Evolutionary conservation across 75 land plant species (phyloP), one percentile per base, ranked within the genome.

Genomic region (Chamaecyparis obtusa): DNA sequence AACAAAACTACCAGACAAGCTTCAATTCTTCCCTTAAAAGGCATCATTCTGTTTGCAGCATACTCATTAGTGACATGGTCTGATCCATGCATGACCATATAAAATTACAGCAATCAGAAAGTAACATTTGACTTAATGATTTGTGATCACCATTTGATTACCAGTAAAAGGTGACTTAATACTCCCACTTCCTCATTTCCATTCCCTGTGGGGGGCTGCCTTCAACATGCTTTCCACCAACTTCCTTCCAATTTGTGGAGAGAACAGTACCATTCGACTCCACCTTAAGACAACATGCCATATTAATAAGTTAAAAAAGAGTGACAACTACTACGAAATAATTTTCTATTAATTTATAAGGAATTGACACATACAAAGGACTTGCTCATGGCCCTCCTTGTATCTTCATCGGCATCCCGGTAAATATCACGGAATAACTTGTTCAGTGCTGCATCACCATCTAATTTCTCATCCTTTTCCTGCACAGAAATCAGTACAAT

Each of bases 381-480:
- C 88, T 98, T 98, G 55, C 89, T 90, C 99, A 98, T 98, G 44
- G 99, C 99, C 57, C 99, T 85, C 87, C 97, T 91, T 37, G 94
- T 92, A 88, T 98, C 99, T 86, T 98, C 99, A 89, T 98, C 99
- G 51, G 97, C 97, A 91, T 94, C 92, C 19, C 64, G 48, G 84
- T 96, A 98, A 43, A 98, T 95, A 54, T 93, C 97, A 9, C 92
- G 89, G 92, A 98, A 98, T 79, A 98, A 88, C 83, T 98, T 98
- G 93, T 98, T 98, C 78, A 96, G 84, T 19, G 97, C 99, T 48
- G 99, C 99, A 93, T 98, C 99, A 79, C 99, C 99, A 85, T 98
- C 99, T n/a, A 98, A 88, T 80, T 98, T 98, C 86, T 98, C 99
- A 43, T 98, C 98, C 86, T 98, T 98, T 86, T 98, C 99, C 99